Percentiles rank a stretch among this genome's conserved stretches.
Evolutionary conservation across 192 early-diverging fungal genomes (phyloP).

Genomic region (Gamsiella multidivaricata): DNA sequence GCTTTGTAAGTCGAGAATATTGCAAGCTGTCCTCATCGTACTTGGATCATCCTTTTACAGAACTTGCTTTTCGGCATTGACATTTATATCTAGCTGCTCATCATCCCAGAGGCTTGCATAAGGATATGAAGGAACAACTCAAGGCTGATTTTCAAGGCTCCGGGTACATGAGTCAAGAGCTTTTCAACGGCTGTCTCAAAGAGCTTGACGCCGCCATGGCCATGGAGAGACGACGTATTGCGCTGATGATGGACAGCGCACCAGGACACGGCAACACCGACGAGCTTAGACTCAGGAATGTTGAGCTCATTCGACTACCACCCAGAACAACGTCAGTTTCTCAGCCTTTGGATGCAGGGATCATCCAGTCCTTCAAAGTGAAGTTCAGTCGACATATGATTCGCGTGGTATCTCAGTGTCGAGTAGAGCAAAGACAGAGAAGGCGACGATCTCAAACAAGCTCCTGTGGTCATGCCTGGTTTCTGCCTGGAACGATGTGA

Average conservation of each 20-base stretch:
- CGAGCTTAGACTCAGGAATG: neutral
- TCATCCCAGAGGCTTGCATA: neutral
- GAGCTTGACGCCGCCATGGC: neutral
- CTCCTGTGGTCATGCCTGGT: neutral
- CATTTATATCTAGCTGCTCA: neutral
- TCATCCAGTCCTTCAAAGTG: neutral
- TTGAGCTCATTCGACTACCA: neutral
- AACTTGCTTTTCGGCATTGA: neutral
- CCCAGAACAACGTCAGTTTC: constrained; percentile 3
- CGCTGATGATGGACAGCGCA: neutral
- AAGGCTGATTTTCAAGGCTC: neutral
- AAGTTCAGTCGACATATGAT: constrained; percentile 1
- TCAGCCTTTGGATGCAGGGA: constrained; percentile 1
- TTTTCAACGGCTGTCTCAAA: neutral
- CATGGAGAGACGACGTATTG: neutral
- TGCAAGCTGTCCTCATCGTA: too few relatives aligned
- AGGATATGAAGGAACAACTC: neutral
- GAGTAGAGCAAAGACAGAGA: neutral
- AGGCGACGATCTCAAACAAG: neutral
- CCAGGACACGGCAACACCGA: neutral
- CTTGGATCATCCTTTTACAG: neutral
- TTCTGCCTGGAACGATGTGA: neutral
- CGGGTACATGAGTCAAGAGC: neutral
- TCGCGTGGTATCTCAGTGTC: neutral
- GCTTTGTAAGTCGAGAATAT: neutral